Evolutionary conservation across 306 rosid species (phyloP).

Genomic region (Glycine latifolia): DNA sequence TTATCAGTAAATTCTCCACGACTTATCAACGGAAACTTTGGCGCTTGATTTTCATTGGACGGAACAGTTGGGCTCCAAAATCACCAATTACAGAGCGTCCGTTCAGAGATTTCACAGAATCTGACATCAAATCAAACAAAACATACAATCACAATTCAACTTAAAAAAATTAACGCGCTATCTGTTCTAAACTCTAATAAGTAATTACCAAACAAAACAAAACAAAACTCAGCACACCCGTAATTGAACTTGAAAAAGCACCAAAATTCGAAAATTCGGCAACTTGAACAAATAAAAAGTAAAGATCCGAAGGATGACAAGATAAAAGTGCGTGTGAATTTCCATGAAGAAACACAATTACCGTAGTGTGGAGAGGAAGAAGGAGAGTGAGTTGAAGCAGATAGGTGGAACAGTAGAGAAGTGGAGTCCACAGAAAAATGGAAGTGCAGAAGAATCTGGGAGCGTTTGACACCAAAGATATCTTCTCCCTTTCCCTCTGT

Average conservation of each 20-base stretch:
- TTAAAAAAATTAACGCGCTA: background rate
- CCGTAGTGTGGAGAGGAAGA: constrained; percentile 24
- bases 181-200: background rate
- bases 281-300: background rate
- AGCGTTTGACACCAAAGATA: constrained; percentile 39
- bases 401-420: constrained; percentile 17
- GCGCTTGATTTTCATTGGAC: constrained; percentile 8
- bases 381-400: constrained; percentile 30
- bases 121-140: constrained; percentile 50
- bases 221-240: constrained; percentile 1
- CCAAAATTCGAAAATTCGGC: constrained; percentile 20
- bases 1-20: background rate
- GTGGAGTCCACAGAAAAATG: constrained; percentile 38
- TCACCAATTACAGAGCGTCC: constrained; percentile 25
- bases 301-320: constrained; percentile 23
- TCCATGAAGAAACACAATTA: background rate
- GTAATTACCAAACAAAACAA: background rate
- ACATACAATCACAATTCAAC: constrained; percentile 37
- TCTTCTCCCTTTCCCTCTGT: constrained; percentile 15
- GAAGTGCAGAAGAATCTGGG: constrained; percentile 40
- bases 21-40: constrained; percentile 25
- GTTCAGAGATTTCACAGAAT: constrained; percentile 46
- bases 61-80: constrained; percentile 22
- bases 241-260: constrained; percentile 37
- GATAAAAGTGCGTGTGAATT: background rate